Evolutionary conservation across 345 rosid genomes (phyloP).

Genomic region (Gossypium anomalum): DNA sequence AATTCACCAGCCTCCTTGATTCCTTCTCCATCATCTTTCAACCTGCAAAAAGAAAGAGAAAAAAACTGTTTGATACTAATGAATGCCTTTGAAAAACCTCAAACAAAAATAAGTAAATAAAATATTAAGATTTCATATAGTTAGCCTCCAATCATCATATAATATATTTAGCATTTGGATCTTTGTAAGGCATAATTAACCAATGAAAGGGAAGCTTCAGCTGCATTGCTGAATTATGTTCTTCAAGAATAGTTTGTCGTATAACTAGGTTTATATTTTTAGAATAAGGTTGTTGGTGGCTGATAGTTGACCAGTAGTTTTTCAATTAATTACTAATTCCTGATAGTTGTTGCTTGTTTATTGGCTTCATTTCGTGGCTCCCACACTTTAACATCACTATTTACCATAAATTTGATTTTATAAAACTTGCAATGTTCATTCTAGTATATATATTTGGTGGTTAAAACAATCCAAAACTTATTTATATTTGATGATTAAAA

Average conservation of each 20-base stretch:
- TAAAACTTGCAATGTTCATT: background rate
- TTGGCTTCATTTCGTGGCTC: background rate
- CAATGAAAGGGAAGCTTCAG: background rate
- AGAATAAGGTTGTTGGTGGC: background rate
- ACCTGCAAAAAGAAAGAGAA: background rate
- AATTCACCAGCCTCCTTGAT: slow-evolving; percentile 1
- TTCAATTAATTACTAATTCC: no score
- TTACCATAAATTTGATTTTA: background rate
- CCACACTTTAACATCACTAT: background rate
- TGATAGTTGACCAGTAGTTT: background rate
- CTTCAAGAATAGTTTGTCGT: background rate
- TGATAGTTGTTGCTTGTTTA: background rate
- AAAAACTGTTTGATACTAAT: background rate
- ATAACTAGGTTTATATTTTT: background rate
- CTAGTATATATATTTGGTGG: background rate
- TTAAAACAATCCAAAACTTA: background rate
- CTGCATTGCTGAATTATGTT: background rate
- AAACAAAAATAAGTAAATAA: background rate
- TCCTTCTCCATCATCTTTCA: slow-evolving; percentile 16
- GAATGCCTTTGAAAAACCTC: background rate
- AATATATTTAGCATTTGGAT: background rate
- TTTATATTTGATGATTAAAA: no score
- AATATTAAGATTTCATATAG: background rate
- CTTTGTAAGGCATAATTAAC: background rate
- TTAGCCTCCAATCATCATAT: background rate